Conservation (phyloP, 2,329 filamentous ascomycete genomes). For the Exophiala dermatitidis region DNA sequence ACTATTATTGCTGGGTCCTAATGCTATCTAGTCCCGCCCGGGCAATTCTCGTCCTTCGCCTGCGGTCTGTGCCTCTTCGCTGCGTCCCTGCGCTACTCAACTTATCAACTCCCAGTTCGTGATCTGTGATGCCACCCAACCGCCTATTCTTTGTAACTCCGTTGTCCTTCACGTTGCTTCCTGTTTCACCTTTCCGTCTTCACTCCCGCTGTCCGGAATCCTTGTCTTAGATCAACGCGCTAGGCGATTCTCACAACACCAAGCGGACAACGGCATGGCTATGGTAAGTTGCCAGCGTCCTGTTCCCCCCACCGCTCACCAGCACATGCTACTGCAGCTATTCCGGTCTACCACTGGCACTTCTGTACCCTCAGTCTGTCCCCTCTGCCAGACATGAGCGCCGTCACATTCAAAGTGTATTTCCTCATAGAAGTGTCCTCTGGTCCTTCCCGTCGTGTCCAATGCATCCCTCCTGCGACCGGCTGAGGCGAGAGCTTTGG, state of each 20-base stretch:
- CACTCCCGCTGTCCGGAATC: constrained; percentile 9
- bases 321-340: constrained; percentile 22
- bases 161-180: constrained; percentile 1
- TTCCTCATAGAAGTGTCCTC: too few species aligned
- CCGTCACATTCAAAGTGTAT: too few species aligned
- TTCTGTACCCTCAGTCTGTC: too few species aligned
- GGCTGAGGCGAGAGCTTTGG: neutral
- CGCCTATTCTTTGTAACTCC: neutral
- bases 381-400: too few species aligned
- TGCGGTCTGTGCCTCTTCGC: neutral
- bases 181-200: constrained; percentile 12
- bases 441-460: neutral
- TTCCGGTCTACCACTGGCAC: constrained; percentile 5
- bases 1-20: neutral
- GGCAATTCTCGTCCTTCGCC: neutral
- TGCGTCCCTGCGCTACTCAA: neutral
- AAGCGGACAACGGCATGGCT: constrained; percentile 15
- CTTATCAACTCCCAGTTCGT: neutral
- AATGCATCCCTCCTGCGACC: neutral
- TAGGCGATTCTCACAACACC: constrained; percentile 1
- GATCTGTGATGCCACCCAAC: neutral
- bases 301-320: constrained; percentile 14
- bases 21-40: neutral
- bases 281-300: constrained; percentile 15
- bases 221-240: constrained; percentile 7